A percentile compares a stretch with the other conserved stretches of the same genome.
Evolutionary conservation across 1,284 basidiomycete species (phyloP).

Genomic region (Porogramme epimiltina): DNA sequence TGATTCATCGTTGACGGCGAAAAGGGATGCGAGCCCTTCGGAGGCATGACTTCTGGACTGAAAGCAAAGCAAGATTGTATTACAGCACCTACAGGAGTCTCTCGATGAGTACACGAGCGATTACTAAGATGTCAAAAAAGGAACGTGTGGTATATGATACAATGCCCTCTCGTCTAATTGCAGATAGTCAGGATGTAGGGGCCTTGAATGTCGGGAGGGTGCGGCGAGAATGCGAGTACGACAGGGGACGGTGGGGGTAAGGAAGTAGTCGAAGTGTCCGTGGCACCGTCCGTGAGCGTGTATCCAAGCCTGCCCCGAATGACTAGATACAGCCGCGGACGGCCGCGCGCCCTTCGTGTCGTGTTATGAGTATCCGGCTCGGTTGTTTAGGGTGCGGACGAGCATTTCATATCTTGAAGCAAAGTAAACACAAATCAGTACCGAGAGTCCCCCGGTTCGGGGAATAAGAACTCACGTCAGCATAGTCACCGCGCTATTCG

Average conservation of each 20-base stretch:
- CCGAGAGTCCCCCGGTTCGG: too few relatives aligned
- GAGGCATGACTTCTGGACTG: too few relatives aligned
- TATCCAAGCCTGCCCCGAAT: too few relatives aligned
- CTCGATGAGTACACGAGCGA: slow-evolving; percentile 16
- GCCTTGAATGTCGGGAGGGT: too few relatives aligned
- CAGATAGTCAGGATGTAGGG: not conserved
- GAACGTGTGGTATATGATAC: slow-evolving; percentile 28
- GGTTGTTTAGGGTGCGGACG: slow-evolving; percentile 55
- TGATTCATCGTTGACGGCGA: too few relatives aligned
- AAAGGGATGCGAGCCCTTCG: too few relatives aligned
- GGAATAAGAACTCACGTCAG: slow-evolving; percentile 79
- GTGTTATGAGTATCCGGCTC: slow-evolving; percentile 21
- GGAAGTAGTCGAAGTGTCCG: too few relatives aligned
- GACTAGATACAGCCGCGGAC: too few relatives aligned
- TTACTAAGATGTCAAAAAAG: slow-evolving; percentile 16
- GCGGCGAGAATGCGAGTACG: too few relatives aligned
- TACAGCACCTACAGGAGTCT: slow-evolving; percentile 18
- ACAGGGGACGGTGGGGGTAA: too few relatives aligned
- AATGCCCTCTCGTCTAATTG: slow-evolving; percentile 12
- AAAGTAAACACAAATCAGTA: not conserved
- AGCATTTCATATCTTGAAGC: slow-evolving; percentile 61
- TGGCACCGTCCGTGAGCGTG: too few relatives aligned
- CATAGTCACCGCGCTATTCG: slow-evolving; percentile 92
- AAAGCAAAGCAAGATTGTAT: slow-evolving; percentile 5
- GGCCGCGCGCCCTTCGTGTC: not conserved